A percentile compares a stretch with the other conserved stretches of the same genome.
Conservation (phyloP, 2,329 filamentous ascomycete species). For the Sporothrix variecibatus region DNA sequence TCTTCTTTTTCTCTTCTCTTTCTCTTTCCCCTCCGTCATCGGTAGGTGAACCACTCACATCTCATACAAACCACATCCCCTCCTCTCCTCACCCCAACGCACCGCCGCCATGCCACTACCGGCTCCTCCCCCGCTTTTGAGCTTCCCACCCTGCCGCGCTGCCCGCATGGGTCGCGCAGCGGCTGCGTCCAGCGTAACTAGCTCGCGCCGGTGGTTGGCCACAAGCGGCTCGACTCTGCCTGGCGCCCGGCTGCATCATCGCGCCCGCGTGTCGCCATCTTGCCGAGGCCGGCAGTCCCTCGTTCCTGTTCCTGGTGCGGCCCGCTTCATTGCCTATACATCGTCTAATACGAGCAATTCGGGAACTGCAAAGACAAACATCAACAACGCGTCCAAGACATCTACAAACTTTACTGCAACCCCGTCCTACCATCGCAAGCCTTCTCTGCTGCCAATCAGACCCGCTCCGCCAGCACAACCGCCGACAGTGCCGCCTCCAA, state of each 20-base stretch:
- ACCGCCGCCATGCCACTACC: neutral
- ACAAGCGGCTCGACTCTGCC: neutral
- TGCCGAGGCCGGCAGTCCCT: neutral
- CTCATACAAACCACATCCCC: neutral
- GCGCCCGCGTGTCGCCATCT: conserved; percentile 7
- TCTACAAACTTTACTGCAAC: neutral
- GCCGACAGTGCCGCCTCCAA: neutral
- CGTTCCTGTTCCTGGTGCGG: neutral
- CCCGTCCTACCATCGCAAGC: neutral
- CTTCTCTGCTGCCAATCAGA: neutral
- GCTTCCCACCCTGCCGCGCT: neutral
- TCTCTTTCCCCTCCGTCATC: neutral
- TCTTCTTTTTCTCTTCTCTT: too few relatives aligned
- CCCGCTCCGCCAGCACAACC: conserved; percentile 3
- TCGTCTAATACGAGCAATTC: neutral
- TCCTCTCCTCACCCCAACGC: neutral
- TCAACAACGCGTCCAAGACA: neutral
- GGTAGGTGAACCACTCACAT: neutral
- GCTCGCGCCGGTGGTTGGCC: conserved; percentile 11
- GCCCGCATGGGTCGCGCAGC: neutral
- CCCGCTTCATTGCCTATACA: conserved; percentile 18
- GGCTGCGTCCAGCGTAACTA: neutral
- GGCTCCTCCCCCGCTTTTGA: conserved; percentile 14
- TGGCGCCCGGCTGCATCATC: conserved; percentile 19
- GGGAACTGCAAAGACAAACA: neutral